phyloP scores from a whole-genome alignment of 1,284 basidiomycete genomes.

The Hemileia vastatrix region DNA sequence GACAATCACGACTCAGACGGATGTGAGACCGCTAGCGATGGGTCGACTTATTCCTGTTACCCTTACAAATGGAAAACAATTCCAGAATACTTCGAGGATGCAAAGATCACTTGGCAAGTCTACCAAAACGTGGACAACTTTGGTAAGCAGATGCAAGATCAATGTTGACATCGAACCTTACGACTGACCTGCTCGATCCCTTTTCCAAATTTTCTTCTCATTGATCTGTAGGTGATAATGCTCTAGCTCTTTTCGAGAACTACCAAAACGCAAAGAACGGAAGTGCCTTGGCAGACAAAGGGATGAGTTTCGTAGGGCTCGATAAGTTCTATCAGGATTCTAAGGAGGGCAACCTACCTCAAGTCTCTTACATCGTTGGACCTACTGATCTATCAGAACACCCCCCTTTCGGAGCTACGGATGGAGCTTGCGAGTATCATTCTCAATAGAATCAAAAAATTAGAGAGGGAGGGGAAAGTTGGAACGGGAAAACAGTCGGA shows the following conservation, averaged over 20 bases:
- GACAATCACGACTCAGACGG: too few species aligned
- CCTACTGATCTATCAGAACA: constrained; percentile 36
- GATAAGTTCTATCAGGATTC: constrained; percentile 34
- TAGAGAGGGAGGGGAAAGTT: too few species aligned
- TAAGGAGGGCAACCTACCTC: constrained; percentile 29
- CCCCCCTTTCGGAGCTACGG: constrained; percentile 31
- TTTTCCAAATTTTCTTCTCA: constrained; percentile 27
- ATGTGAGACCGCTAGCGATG: too few species aligned
- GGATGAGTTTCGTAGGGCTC: constrained; percentile 28
- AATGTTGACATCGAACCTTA: too few species aligned
- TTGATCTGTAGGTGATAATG: neutral
- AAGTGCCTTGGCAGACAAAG: constrained; percentile 25
- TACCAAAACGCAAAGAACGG: constrained; percentile 2
- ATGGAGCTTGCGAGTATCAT: constrained; percentile 32
- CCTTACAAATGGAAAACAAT: constrained; percentile 35
- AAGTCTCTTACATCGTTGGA: constrained; percentile 36
- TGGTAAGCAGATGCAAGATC: too few species aligned
- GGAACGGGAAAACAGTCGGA: too few species aligned
- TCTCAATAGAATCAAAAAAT: too few species aligned
- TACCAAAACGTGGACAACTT: too few species aligned
- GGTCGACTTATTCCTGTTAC: too few species aligned
- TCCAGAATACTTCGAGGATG: constrained; percentile 32
- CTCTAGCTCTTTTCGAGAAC: too few species aligned
- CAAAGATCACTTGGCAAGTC: constrained; percentile 30
- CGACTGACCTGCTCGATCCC: too few species aligned